Percentiles rank a stretch among this genome's conserved stretches.
These are phyloP conservation scores for Eucalyptus erythrocorys DNA, from an alignment of 345 rosid genomes.

Conservation along the genomic window DNA sequence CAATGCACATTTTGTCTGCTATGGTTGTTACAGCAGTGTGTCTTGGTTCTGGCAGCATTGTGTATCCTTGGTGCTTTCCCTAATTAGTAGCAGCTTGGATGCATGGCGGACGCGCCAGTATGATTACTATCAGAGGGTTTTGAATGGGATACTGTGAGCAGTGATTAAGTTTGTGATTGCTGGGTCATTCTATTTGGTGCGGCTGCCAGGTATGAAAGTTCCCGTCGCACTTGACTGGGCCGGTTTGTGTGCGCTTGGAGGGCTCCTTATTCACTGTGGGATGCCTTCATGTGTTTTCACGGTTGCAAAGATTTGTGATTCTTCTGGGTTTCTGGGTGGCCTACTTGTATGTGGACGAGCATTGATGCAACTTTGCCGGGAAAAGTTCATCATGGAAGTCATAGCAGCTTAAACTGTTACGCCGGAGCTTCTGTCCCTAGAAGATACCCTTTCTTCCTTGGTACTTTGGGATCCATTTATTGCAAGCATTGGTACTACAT, in stretches of 20 bases:
- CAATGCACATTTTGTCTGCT: not conserved
- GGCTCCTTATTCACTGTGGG: not conserved
- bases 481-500: not conserved
- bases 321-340: not conserved
- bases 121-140: constrained; percentile 92
- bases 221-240: not conserved
- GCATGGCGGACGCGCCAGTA: constrained; percentile 99
- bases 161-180: not conserved
- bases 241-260: not conserved
- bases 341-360: not conserved
- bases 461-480: not conserved
- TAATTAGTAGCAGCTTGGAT: constrained; percentile 97
- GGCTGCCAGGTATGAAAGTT: not conserved
- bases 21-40: not conserved
- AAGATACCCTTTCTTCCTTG: not conserved
- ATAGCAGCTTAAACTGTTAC: not conserved
- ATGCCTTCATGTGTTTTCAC: not conserved
- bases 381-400: not conserved
- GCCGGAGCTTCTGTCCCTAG: not conserved
- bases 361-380: not conserved
- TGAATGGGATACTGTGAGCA: constrained; percentile 89
- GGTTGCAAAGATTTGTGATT: not conserved
- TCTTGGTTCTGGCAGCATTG: constrained; percentile 74
- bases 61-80: constrained; percentile 94
- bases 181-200: not conserved